Base-by-base conservation (phyloP, 2,329 filamentous ascomycete species). In the Aureobasidium namibiae region DNA sequence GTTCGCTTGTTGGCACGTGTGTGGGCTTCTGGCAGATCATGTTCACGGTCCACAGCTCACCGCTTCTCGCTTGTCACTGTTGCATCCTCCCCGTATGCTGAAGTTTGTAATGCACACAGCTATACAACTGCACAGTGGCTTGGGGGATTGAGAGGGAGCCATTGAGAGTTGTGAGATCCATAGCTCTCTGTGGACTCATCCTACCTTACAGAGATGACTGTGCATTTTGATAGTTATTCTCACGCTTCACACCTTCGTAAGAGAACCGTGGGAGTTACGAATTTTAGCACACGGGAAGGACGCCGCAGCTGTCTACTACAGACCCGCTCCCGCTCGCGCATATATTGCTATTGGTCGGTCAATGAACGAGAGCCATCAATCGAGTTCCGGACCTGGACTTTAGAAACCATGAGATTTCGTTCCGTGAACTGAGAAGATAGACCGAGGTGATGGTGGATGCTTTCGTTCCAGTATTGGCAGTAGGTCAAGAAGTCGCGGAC, bases 371-470 rank as follows among this genome's bases (percentile, higher is more conserved):
- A 14, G 5, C 54, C 68, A 62, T 70, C 64, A 9, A 71, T 67
- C 67, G 67, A 71, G 13, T 66, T 63, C 34, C 67, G 68, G 54
- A 68, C 71, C n/a, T n/a, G n/a, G n/a, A n/a, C n/a, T n/a, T n/a
- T n/a, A n/a, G n/a, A n/a, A n/a, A n/a, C n/a, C n/a, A n/a, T n/a
- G n/a, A n/a, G n/a, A n/a, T n/a, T n/a, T n/a, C n/a, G n/a, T n/a
- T n/a, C n/a, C n/a, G n/a, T n/a, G n/a, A n/a, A n/a, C n/a, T n/a
- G n/a, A n/a, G n/a, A n/a, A n/a, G n/a, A n/a, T n/a, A n/a, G n/a
- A 38, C 67, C 64, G 53, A 73, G 70, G 54, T 73, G 71, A 46
- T 69, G 64, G 38, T 68, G 61, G 61, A 72, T 67, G n/a, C 61
- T 66, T 48, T 70, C 66, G 48, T 63, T 65, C 65, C 69, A 69